Base-by-base conservation (phyloP, 306 rosid species). In the Gastrolobium bilobum region DNA sequence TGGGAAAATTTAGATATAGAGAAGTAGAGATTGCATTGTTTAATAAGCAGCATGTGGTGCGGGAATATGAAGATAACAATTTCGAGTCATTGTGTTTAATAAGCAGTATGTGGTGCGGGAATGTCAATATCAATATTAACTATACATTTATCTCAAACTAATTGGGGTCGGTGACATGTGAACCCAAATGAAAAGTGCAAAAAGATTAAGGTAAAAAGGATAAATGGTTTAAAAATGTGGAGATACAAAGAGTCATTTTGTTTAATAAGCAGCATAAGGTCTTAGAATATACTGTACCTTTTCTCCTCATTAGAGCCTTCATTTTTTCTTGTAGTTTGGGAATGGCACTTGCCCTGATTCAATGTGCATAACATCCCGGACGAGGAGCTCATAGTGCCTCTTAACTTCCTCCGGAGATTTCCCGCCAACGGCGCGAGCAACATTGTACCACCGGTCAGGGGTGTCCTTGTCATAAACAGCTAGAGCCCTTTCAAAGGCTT, bases 381-480 rank as follows among this genome's bases (percentile, higher is more conserved):
- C 84, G 6, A 94, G 99, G 38, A 80, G 82, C 10, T 92, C 91
- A 59, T 89, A 94, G 75, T 91, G 99, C 67, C 85, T 86, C 89
- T 88, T 94, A 38, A 92, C 97, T 77, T 94, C 91, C 60, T 92
- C 97, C 1, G 91, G 69, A 7, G 99, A 89, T 71, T 94, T 94
- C 3, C 83, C 83, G 2, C 93, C 94, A 10, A 92, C 92, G 11
- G 97, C 97, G 73, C 77, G 82, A 47, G 99, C 97, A 48, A 94
- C 87, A 70, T 94, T 91, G 84, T 70, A 59, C 97, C 97, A 94
- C 48, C 98, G 96, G 66, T 94, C 97, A 1, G 93, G 91, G 30
- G 97, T 94, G 86, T 94, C 98, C 81, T 87, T 90, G 83, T 94
- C 97, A 51, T 79, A 92, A 5, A 88, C 81, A 11, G 98, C 98